phyloP scores from a whole-genome alignment of 75 land plant genomes.

The Chamaecyparis obtusa region DNA sequence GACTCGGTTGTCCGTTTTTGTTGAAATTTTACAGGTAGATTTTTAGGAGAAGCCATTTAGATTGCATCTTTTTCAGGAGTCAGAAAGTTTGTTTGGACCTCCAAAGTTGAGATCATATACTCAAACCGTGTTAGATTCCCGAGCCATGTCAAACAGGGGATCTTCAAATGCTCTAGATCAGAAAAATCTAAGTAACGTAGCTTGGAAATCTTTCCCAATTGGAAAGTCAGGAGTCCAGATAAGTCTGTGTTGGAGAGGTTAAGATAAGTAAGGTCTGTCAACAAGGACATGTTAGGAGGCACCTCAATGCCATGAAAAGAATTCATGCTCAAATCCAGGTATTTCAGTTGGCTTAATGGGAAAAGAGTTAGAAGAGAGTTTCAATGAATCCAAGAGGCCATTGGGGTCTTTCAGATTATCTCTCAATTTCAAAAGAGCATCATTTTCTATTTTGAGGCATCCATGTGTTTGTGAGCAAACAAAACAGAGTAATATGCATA shows the following conservation, averaged over 20 bases:
- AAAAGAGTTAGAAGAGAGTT: background rate
- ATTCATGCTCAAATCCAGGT: slow-evolving; percentile 1
- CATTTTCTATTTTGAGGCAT: background rate
- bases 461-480: background rate
- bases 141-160: background rate
- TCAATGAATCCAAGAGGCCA: background rate
- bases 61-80: no score
- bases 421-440: background rate
- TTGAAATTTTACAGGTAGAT: no score
- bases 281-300: background rate
- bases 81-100: no score
- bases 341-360: background rate
- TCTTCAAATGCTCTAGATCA: background rate
- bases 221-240: background rate
- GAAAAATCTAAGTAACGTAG: background rate
- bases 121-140: background rate
- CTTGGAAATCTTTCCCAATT: background rate
- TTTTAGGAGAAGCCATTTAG: no score
- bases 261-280: background rate
- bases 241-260: background rate
- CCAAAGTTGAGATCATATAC: no score
- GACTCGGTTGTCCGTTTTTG: no score
- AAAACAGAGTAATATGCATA: no score
- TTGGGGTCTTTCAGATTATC: background rate
- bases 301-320: background rate